These are phyloP conservation scores for Isatis tinctoria DNA, from an alignment of 345 rosid species.

Conservation along the genomic window DNA sequence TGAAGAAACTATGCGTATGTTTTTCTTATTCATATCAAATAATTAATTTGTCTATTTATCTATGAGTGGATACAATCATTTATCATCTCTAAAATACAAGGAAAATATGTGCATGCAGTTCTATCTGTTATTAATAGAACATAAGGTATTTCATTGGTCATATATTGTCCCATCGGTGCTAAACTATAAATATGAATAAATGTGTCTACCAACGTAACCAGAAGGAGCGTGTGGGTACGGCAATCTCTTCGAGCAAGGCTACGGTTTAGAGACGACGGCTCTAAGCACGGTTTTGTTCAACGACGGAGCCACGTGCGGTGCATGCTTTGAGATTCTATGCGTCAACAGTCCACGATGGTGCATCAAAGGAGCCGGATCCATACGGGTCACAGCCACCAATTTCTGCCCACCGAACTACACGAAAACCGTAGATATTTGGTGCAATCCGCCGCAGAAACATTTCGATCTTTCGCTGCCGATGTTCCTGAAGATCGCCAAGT, in stretches of 20 bases:
- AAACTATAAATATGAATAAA: background rate
- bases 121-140: background rate
- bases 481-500: conserved; percentile 31
- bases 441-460: conserved; percentile 43
- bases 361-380: conserved; percentile 31
- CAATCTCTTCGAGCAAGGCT: conserved; percentile 70
- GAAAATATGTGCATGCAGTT: background rate
- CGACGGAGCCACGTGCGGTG: conserved; percentile 73
- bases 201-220: conserved; percentile 18
- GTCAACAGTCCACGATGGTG: conserved; percentile 45
- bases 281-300: conserved; percentile 80
- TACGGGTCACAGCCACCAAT: conserved; percentile 51
- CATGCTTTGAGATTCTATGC: conserved; percentile 54
- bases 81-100: too few relatives aligned
- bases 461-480: conserved; percentile 37
- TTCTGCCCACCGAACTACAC: conserved; percentile 42
- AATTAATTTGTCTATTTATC: background rate
- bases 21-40: too few relatives aligned
- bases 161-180: background rate
- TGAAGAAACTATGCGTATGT: conserved; percentile 23
- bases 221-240: conserved; percentile 96
- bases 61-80: too few relatives aligned
- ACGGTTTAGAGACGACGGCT: conserved; percentile 85
- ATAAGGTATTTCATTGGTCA: background rate
- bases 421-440: conserved; percentile 14